phyloP scores from a whole-genome alignment of 75 land plant species.

The Azolla pinnata region DNA sequence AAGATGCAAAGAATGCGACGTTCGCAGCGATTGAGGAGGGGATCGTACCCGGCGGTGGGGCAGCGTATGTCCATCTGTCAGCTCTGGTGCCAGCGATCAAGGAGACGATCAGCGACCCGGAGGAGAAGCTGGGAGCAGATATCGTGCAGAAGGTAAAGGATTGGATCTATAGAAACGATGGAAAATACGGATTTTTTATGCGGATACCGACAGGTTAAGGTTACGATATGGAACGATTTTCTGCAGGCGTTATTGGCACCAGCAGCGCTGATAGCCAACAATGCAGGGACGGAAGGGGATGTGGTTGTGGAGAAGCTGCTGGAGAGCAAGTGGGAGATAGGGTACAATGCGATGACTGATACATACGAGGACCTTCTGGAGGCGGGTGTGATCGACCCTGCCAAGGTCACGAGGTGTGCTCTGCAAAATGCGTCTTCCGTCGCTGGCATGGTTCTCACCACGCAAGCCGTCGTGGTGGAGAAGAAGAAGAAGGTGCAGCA shows the following conservation, averaged over 20 bases:
- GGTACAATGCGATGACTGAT: slow-evolving; percentile 90
- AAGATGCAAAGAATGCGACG: slow-evolving; percentile 92
- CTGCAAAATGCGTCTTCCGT: slow-evolving; percentile 81
- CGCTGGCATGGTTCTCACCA: slow-evolving; percentile 85
- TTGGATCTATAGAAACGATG: neutral
- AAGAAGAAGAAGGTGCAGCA: slow-evolving; percentile 54
- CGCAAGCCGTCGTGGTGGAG: slow-evolving; percentile 83
- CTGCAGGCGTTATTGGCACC: slow-evolving; percentile 78
- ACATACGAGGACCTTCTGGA: slow-evolving; percentile 61
- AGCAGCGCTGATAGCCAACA: slow-evolving; percentile 71
- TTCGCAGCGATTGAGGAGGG: slow-evolving; percentile 96
- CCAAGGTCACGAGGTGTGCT: slow-evolving; percentile 81
- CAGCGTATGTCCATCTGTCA: slow-evolving; percentile 87
- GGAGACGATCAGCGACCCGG: slow-evolving; percentile 59
- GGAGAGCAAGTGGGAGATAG: slow-evolving; percentile 65
- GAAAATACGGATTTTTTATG: neutral
- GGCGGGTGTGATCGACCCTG: slow-evolving; percentile 82
- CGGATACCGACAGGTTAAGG: neutral
- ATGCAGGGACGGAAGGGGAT: slow-evolving; percentile 91
- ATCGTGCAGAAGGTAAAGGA: slow-evolving; percentile 68
- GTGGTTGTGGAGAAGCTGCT: slow-evolving; percentile 85
- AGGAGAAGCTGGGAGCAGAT: slow-evolving; percentile 85
- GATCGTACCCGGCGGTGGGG: slow-evolving; percentile 93
- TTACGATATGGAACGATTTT: neutral
- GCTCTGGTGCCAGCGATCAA: slow-evolving; percentile 64